phyloP scores from a whole-genome alignment of 495 filamentous ascomycete genomes.

The Annulohypoxylon moriforme region DNA sequence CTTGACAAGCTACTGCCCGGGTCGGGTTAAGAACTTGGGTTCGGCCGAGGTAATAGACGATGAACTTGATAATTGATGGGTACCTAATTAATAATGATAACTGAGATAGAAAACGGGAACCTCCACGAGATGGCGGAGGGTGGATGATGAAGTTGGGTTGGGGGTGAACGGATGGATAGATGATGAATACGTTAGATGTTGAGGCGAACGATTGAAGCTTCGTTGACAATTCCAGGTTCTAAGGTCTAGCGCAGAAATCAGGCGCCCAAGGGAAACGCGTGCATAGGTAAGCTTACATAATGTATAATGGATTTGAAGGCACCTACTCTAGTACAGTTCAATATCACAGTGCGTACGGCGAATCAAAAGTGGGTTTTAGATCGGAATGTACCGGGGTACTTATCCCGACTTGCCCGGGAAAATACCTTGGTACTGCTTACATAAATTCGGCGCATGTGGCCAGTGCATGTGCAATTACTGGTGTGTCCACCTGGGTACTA shows the following conservation, averaged over 20 bases:
- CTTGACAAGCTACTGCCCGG: slow-evolving; percentile 28
- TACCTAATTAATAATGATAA: not conserved
- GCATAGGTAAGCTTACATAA: slow-evolving; percentile 8
- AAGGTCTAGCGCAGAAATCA: slow-evolving; percentile 32
- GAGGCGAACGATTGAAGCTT: slow-evolving; percentile 13
- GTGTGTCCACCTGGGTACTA: not conserved
- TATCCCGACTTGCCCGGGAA: slow-evolving; percentile 15
- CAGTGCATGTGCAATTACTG: slow-evolving; percentile 41
- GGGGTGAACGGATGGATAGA: not conserved
- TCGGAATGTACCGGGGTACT: slow-evolving; percentile 22
- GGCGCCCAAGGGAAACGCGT: slow-evolving; percentile 46
- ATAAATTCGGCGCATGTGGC: slow-evolving; percentile 32
- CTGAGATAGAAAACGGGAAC: not conserved
- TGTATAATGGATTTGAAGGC: not conserved
- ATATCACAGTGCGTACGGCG: not conserved
- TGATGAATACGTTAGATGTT: slow-evolving; percentile 4
- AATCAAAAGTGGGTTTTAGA: too few species aligned
- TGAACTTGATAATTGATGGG: not conserved
- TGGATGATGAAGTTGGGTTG: not conserved
- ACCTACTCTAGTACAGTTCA: not conserved
- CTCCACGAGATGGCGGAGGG: not conserved
- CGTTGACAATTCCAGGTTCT: not conserved
- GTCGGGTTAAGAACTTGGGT: not conserved
- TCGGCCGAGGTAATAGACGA: not conserved
- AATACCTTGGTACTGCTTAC: not conserved